A percentile compares a stretch with the other conserved stretches of the same genome.
Conservation (phyloP, 2,329 filamentous ascomycete species). For the Diaporthe sp. region DNA sequence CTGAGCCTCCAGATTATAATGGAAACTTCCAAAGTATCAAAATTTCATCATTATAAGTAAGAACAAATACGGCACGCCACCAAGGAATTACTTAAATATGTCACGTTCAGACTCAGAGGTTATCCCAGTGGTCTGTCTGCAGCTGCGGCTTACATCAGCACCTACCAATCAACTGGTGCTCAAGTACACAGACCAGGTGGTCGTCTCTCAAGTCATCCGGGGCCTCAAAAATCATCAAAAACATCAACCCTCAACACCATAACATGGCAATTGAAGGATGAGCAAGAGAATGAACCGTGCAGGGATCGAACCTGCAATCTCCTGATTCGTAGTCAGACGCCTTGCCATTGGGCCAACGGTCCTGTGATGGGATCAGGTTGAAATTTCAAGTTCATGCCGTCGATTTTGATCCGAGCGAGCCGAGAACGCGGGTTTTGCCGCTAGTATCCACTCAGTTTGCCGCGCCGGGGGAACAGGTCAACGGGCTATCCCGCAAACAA, state of each 20-base stretch:
- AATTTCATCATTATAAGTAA: background rate
- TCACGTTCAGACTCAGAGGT: too few relatives aligned
- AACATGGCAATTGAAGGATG: fast-evolving
- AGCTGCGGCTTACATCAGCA: background rate
- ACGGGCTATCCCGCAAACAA: background rate
- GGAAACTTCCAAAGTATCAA: background rate
- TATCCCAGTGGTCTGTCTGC: background rate
- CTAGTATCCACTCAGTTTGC: background rate
- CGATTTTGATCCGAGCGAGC: fast-evolving
- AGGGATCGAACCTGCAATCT: constrained; percentile 56
- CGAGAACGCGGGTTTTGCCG: background rate
- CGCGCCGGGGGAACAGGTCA: background rate
- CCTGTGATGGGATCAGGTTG: background rate
- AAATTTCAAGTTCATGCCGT: background rate
- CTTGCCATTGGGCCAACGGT: constrained; percentile 51
- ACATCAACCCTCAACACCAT: too few relatives aligned
- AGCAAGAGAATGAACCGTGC: constrained; percentile 45
- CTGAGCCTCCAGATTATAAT: background rate
- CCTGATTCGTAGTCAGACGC: constrained; percentile 56
- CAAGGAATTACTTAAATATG: too few relatives aligned
- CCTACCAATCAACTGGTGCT: too few relatives aligned
- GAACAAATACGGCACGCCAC: background rate
- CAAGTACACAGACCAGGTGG: background rate
- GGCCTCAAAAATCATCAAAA: background rate
- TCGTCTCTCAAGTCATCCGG: background rate